phyloP scores from a whole-genome alignment of 805 yeast species.

The Komagataella populi region DNA sequence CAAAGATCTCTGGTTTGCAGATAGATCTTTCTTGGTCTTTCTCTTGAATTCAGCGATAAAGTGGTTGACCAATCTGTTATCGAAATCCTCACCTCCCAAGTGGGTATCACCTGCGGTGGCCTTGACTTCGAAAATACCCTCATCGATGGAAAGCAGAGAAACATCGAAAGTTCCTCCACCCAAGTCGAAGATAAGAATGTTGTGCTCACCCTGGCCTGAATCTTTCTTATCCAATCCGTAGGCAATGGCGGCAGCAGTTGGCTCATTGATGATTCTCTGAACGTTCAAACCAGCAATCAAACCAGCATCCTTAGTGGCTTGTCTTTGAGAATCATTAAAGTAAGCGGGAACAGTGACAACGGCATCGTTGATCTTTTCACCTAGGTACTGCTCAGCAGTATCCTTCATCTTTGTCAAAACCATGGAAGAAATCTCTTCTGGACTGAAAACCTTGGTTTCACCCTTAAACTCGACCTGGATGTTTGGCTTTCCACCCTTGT shows the following conservation, averaged over 20 bases:
- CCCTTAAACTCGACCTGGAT: constrained; percentile 76
- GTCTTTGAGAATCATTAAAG: constrained; percentile 96
- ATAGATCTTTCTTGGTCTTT: constrained; percentile 90
- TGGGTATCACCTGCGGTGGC: constrained; percentile 88
- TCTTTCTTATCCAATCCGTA: constrained; percentile 78
- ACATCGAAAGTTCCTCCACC: constrained; percentile 99
- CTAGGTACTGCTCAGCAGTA: constrained; percentile 80
- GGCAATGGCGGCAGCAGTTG: constrained; percentile 96
- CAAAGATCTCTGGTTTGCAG: constrained; percentile 89
- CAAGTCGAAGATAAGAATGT: constrained; percentile 82
- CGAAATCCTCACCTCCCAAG: constrained; percentile 99
- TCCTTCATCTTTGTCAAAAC: constrained; percentile 81
- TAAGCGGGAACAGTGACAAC: constrained; percentile 96
- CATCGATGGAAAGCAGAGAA: constrained; percentile 80
- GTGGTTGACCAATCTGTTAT: constrained; percentile 89
- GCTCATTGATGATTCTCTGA: constrained; percentile 90
- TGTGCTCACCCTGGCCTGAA: constrained; percentile 55
- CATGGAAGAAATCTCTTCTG: constrained; percentile 94
- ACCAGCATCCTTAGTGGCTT: constrained; percentile 97
- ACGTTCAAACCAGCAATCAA: constrained; percentile 92
- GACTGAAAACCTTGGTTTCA: constrained; percentile 78
- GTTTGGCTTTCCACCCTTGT: constrained; percentile 69
- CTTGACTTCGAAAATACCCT: constrained; percentile 94
- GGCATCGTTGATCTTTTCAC: constrained; percentile 75
- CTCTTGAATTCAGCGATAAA: constrained; percentile 94